Evolutionary conservation across 306 rosid species (phyloP), one percentile per base, ranked within the genome.

Genomic region (Coriaria nepalensis): DNA sequence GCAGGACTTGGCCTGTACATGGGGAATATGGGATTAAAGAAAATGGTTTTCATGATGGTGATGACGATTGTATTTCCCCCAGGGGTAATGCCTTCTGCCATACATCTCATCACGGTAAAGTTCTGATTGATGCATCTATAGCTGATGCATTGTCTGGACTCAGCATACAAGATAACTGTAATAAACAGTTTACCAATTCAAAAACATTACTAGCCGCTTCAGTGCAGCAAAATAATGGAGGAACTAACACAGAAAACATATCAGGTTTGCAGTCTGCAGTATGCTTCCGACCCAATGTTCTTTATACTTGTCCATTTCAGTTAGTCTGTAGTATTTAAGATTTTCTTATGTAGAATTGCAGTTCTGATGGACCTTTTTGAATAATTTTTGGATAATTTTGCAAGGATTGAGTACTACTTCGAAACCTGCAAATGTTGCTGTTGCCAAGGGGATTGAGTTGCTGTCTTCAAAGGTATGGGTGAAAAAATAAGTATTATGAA

Each of bases 401-500:
- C 47, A 59, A 85, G 95, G 83, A 40, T 60, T 49, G 41, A 60
- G 44, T 41, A 65, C 67, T 40, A 59, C 70, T 35, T 67, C 79
- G 34, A 68, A 61, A 54, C 73, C 74, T 34, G 51, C 67, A 45
- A 82, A 63, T 67, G 48, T 58, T 55, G 66, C 49, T 68, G 45
- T 55, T 49, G 58, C 37, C 14, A 45, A 36, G 13, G 62, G 53
- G 53, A 37, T 20, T 37, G 45, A 36, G 47, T 45, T 56, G 52
- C 70, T 78, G 10, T 53, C 62, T 68, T 53, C 68, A 13, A 80
- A 85, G 95, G 95, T 85, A 72, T 35, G 68, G 43, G 8, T 49
- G 39, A 45, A 35, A 10, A 20, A 37, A 41, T 49, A 29, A 64
- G 59, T 32, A 47, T 33, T 54, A 40, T 10, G 29, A 20, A 20